Conservation (phyloP, 139 green algal species). For the Closterium sp. region DNA sequence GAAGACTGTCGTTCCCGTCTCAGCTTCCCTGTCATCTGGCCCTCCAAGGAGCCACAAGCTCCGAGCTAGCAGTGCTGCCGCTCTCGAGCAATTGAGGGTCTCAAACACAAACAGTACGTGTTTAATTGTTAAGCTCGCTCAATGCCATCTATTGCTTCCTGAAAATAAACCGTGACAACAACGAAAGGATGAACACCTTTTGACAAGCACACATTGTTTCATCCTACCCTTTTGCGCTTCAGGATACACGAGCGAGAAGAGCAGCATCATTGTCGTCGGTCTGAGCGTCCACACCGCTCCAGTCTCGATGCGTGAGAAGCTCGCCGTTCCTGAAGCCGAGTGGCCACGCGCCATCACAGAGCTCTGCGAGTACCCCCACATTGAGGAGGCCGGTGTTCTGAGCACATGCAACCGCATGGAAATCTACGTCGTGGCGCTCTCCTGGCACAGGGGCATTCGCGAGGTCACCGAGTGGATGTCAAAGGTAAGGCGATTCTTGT, state of each 20-base stretch:
- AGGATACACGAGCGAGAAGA: constrained; percentile 71
- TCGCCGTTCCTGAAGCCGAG: constrained; percentile 91
- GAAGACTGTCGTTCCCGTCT: not conserved
- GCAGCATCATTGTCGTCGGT: constrained; percentile 92
- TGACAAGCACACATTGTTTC: not conserved
- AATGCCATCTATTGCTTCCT: not conserved
- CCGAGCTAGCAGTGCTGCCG: constrained; percentile 1
- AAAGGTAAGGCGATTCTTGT: constrained; percentile 34
- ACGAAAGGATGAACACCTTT: not conserved
- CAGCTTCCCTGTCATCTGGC: not conserved
- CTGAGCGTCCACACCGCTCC: constrained; percentile 93
- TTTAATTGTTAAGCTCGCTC: not conserved
- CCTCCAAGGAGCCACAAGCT: constrained; percentile 21
- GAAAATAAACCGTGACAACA: not conserved
- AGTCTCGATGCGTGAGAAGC: constrained; percentile 95
- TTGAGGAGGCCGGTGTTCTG: constrained; percentile 96
- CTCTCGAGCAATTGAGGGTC: constrained; percentile 20
- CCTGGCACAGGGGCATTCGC: constrained; percentile 87
- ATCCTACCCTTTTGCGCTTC: constrained; percentile 1
- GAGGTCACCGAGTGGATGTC: constrained; percentile 99
- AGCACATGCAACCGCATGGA: constrained; percentile 99
- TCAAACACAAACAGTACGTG: constrained; percentile 26
- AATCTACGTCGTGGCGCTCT: constrained; percentile 93
- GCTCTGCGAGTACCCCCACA: constrained; percentile 89
- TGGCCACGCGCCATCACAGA: constrained; percentile 92